A percentile compares a stretch with the other conserved stretches of the same genome.
Conservation (phyloP, 345 rosid species). For the Carallia pectinifolia region DNA sequence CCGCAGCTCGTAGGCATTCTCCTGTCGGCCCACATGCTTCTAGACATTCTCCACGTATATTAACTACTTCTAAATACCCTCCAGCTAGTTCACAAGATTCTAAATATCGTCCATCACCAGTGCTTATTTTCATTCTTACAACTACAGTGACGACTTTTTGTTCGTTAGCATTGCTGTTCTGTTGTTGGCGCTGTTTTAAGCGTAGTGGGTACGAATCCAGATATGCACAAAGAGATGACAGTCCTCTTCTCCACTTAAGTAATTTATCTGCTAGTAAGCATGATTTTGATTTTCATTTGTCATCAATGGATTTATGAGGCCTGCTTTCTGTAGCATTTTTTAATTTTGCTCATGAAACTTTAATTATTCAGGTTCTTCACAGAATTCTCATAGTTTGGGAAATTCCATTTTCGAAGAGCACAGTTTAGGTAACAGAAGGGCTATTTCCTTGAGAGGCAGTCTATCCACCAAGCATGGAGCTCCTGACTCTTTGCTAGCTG, state of each 20-base stretch:
- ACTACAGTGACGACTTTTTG: conserved; percentile 23
- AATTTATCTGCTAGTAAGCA: conserved; percentile 21
- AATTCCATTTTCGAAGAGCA: conserved; percentile 1
- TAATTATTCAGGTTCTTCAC: conserved; percentile 19
- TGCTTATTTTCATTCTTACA: conserved; percentile 16
- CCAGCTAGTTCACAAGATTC: conserved; percentile 11
- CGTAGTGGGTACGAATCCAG: conserved; percentile 1
- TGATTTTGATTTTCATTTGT: not conserved
- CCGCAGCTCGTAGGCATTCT: not conserved
- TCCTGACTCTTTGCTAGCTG: not conserved
- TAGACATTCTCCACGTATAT: conserved; percentile 21
- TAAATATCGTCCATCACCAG: not conserved
- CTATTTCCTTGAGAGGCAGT: conserved; percentile 4
- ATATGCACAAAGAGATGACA: conserved; percentile 16
- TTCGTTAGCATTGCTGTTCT: conserved; percentile 22
- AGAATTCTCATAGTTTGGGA: conserved; percentile 14
- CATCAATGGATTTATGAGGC: not conserved
- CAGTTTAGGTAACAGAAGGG: not conserved
- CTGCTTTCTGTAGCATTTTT: not conserved
- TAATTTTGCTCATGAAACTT: not conserved
- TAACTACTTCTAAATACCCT: no score
- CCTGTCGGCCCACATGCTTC: conserved; percentile 8
- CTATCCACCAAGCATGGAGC: not conserved
- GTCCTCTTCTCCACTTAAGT: conserved; percentile 24
- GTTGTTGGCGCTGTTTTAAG: conserved; percentile 18